Conservation (phyloP, 2,329 filamentous ascomycete genomes). For the Fusarium robinianum region DNA sequence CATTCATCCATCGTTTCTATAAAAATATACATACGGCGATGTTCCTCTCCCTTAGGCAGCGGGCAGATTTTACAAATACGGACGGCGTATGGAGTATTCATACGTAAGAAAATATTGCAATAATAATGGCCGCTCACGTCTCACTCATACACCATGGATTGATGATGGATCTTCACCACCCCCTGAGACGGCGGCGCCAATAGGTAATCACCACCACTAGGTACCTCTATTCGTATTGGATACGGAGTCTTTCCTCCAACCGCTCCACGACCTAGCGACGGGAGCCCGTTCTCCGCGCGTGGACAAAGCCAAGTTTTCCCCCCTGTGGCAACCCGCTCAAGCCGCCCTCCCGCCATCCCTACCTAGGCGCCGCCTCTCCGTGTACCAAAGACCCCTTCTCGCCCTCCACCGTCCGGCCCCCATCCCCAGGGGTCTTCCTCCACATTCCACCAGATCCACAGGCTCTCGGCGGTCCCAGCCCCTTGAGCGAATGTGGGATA, state of each 20-base stretch:
- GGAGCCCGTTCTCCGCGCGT: slow-evolving; percentile 33
- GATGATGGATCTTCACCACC: slow-evolving; percentile 14
- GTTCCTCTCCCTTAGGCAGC: no score
- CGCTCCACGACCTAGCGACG: slow-evolving; percentile 30
- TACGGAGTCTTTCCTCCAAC: slow-evolving; percentile 1
- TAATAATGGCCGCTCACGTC: no score
- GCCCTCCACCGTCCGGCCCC: slow-evolving; percentile 6
- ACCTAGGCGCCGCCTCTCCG: neutral
- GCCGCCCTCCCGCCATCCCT: neutral
- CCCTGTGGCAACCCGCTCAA: neutral
- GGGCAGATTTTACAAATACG: slow-evolving; percentile 28
- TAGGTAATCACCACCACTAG: slow-evolving; percentile 4
- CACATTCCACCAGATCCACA: slow-evolving; percentile 16
- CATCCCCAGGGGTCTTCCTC: slow-evolving; percentile 8
- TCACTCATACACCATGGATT: slow-evolving; percentile 3
- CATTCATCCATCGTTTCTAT: no score
- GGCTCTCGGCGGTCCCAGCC: slow-evolving; percentile 5
- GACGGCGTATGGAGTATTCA: no score
- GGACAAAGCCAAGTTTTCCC: slow-evolving; percentile 28
- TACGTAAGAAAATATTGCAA: no score
- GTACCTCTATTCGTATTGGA: no score
- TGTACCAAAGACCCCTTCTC: slow-evolving; percentile 4
- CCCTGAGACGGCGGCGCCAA: slow-evolving; percentile 34
- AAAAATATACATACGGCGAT: no score
- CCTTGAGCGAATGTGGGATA: neutral